A percentile compares a stretch with the other conserved stretches of the same genome.
These are phyloP conservation scores for Talaromyces pinophilus DNA, from an alignment of 2,329 filamentous ascomycete genomes.

Conservation along the genomic window DNA sequence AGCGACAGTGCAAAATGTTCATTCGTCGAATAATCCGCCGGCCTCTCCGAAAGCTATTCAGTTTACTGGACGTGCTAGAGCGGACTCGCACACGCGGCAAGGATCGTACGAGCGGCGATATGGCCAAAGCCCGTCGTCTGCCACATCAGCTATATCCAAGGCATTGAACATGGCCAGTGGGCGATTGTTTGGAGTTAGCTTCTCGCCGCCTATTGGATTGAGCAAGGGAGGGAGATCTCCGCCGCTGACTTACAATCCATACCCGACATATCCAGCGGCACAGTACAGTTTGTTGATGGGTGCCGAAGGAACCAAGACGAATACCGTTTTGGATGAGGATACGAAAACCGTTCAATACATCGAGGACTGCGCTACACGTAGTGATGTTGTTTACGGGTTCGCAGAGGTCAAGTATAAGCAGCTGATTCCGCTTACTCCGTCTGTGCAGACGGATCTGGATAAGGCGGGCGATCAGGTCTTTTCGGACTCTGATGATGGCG, in stretches of 20 bases:
- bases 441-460: conserved; percentile 46
- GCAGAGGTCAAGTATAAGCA: conserved; percentile 99
- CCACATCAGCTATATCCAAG: conserved; percentile 90
- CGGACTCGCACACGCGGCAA: conserved; percentile 68
- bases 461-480: conserved; percentile 38
- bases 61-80: conserved; percentile 65
- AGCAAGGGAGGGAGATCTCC: conserved; percentile 50
- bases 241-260: conserved; percentile 62
- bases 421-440: conserved; percentile 84
- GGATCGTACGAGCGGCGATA: conserved; percentile 82
- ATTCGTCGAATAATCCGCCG: conserved; percentile 66
- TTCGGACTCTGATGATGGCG: conserved; percentile 65
- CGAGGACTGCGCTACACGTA: conserved; percentile 88
- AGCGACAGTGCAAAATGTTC: conserved; percentile 73
- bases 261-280: conserved; percentile 78
- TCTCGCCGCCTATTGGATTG: conserved; percentile 51
- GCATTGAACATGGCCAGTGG: conserved; percentile 90
- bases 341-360: conserved; percentile 74
- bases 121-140: conserved; percentile 69
- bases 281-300: conserved; percentile 67
- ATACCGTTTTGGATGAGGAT: conserved; percentile 70
- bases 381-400: conserved; percentile 95
- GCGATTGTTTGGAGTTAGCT: conserved; percentile 52
- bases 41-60: conserved; percentile 69
- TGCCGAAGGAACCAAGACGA: conserved; percentile 63